phyloP scores from a whole-genome alignment of 179 eudicot species.

The Beta lomatogona region DNA sequence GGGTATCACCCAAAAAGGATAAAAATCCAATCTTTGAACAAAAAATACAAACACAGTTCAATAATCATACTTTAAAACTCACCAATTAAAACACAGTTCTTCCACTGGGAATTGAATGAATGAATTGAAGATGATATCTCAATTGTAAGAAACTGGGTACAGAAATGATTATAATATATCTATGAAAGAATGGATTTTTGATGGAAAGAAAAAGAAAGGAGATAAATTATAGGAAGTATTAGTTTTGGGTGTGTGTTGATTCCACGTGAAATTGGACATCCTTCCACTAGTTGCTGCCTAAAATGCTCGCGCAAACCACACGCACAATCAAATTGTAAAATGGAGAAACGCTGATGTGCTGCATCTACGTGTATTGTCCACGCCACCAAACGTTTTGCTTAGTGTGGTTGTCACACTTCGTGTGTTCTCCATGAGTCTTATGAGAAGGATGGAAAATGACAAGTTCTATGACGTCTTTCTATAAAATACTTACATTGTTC shows the following conservation, averaged over 20 bases:
- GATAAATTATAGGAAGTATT: background rate
- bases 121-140: no score
- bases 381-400: background rate
- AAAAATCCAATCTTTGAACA: background rate
- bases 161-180: no score
- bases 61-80: background rate
- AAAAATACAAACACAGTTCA: background rate
- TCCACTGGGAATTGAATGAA: no score
- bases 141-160: no score
- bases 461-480: background rate
- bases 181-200: background rate
- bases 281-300: background rate
- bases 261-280: slow-evolving; percentile 6
- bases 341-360: background rate
- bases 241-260: background rate
- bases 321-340: background rate
- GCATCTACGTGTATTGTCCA: background rate
- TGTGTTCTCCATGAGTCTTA: slow-evolving; percentile 11
- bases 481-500: background rate
- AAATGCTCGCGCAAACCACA: background rate
- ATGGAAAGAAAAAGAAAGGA: background rate
- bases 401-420: background rate
- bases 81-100: background rate
- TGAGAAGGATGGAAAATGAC: background rate
- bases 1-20: background rate